These are phyloP conservation scores for Zygosaccharomyces pseudobailii DNA, from an alignment of 1,139 yeast species.

Conservation along the genomic window DNA sequence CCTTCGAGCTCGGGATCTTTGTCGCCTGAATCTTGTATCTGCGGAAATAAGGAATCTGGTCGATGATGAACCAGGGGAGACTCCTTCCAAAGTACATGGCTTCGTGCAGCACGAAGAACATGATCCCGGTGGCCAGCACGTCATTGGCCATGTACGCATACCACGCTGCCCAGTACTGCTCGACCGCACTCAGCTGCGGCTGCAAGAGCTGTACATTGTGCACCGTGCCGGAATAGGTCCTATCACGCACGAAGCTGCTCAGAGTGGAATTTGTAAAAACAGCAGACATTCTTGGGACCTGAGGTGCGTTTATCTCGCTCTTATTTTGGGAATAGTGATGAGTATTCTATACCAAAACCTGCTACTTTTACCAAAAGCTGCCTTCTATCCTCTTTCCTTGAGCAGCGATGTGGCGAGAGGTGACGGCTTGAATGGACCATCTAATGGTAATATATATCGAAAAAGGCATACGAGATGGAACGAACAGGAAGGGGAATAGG, in stretches of 20 bases:
- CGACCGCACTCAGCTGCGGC: slow-evolving; percentile 45
- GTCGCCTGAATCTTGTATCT: slow-evolving; percentile 78
- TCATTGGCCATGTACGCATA: slow-evolving; percentile 72
- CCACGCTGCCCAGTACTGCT: slow-evolving; percentile 74
- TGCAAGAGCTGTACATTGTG: slow-evolving; percentile 36
- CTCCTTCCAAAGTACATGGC: slow-evolving; percentile 78
- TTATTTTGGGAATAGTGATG: no score
- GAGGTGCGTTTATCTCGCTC: not conserved
- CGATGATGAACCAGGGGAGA: slow-evolving; percentile 78
- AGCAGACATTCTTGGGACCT: slow-evolving; percentile 22
- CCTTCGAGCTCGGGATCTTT: slow-evolving; percentile 71
- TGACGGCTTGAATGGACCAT: not conserved
- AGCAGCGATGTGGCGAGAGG: not conserved
- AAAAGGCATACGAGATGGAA: not conserved
- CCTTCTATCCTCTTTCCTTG: not conserved
- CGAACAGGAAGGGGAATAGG: not conserved
- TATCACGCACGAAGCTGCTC: slow-evolving; percentile 26
- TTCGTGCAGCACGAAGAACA: slow-evolving; percentile 73
- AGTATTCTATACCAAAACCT: not conserved
- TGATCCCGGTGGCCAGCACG: slow-evolving; percentile 73
- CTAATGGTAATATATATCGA: not conserved
- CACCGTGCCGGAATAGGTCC: slow-evolving; percentile 34
- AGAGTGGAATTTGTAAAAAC: slow-evolving; percentile 33
- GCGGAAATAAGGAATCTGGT: slow-evolving; percentile 67
- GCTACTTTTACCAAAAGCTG: not conserved